These are phyloP conservation scores for Datisca glomerata DNA, from an alignment of 306 rosid species.

Conservation along the genomic window DNA sequence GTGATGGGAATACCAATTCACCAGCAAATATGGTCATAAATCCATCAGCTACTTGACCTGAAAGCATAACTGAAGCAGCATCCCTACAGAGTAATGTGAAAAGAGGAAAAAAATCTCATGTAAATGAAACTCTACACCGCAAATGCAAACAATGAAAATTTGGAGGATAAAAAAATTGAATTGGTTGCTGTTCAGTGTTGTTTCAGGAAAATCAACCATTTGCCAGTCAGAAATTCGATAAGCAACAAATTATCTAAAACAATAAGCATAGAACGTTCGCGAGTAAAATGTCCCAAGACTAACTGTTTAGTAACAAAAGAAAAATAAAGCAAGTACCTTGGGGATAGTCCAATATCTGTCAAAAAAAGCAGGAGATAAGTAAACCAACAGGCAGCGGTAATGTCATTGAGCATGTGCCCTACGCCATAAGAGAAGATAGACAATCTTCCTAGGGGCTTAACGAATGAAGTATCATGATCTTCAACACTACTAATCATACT, in stretches of 20 bases:
- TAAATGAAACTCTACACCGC: not conserved
- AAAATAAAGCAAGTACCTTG: constrained; percentile 38
- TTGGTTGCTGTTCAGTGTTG: no score
- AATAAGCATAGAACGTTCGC: no score
- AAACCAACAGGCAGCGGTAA: constrained; percentile 95
- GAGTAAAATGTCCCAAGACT: no score
- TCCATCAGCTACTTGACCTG: constrained; percentile 97
- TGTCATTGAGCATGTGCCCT: constrained; percentile 98
- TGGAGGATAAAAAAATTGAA: no score
- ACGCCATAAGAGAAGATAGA: constrained; percentile 67
- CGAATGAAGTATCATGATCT: constrained; percentile 31
- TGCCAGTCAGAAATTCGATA: no score
- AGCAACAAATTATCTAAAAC: no score
- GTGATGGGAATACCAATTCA: constrained; percentile 97
- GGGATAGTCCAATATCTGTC: constrained; percentile 81
- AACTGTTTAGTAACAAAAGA: no score
- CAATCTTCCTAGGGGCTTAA: constrained; percentile 54
- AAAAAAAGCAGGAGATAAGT: constrained; percentile 79
- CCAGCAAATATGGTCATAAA: constrained; percentile 71
- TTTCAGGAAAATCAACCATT: no score
- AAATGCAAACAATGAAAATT: not conserved
- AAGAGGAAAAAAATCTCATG: not conserved
- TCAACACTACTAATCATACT: constrained; percentile 36
- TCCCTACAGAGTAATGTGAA: constrained; percentile 25
- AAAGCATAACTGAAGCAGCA: constrained; percentile 89